phyloP scores from a whole-genome alignment of 345 rosid species.

The Gossypium sturtianum region DNA sequence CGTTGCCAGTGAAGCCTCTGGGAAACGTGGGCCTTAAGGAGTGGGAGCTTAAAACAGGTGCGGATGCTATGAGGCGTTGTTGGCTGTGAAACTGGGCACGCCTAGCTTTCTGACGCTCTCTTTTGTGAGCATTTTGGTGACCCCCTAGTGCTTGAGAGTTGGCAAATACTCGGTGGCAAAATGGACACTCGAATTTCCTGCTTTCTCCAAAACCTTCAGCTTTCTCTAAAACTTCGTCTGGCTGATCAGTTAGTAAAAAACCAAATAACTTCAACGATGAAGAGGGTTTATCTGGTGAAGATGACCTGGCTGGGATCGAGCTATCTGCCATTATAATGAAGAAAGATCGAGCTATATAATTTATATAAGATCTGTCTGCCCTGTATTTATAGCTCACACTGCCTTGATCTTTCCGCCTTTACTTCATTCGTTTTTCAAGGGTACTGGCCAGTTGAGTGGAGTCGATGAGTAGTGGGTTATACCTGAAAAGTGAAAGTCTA shows the following conservation, averaged over 20 bases:
- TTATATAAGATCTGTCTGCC: not conserved
- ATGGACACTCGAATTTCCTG: conserved; percentile 51
- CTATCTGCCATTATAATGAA: conserved; percentile 16
- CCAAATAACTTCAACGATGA: conserved; percentile 38
- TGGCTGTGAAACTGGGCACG: conserved; percentile 28
- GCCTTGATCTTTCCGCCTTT: not conserved
- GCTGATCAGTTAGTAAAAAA: conserved; percentile 24
- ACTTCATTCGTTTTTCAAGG: not conserved
- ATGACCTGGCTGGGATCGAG: conserved; percentile 15
- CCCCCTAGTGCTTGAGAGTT: conserved; percentile 65
- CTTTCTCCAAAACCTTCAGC: conserved; percentile 15
- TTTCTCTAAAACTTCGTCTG: conserved; percentile 11
- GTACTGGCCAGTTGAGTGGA: not conserved
- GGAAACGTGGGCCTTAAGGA: conserved; percentile 18
- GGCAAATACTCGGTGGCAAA: conserved; percentile 44
- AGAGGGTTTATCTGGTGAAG: conserved; percentile 13
- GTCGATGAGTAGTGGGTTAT: not conserved
- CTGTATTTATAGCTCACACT: conserved; percentile 6
- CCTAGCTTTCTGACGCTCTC: conserved; percentile 50
- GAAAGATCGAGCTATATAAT: not conserved
- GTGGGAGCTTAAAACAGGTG: conserved; percentile 29
- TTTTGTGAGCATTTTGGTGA: conserved; percentile 61
- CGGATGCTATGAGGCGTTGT: conserved; percentile 19
- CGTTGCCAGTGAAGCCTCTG: conserved; percentile 6
- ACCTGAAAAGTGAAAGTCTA: not conserved